Evolutionary conservation across 768 basidiomycete genomes (phyloP).

Genomic region (Termitomyces eurrhizus): DNA sequence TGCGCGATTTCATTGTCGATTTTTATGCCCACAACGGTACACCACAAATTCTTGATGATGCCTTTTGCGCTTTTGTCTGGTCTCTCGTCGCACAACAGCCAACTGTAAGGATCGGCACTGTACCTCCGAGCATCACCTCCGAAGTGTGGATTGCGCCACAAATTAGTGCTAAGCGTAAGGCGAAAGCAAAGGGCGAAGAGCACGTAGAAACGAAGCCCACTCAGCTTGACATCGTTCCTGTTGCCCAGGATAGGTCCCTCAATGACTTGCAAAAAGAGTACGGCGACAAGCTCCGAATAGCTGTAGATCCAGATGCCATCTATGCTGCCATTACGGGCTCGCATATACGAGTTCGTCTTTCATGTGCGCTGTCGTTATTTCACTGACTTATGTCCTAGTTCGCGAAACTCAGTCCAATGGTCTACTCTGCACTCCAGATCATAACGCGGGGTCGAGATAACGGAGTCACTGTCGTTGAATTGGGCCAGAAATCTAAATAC

Average conservation of each 20-base stretch:
- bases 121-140: conserved; percentile 53
- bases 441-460: conserved; percentile 77
- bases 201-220: conserved; percentile 37
- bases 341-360: conserved; percentile 65
- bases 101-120: conserved; percentile 68
- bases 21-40: conserved; percentile 52
- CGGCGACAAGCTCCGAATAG: conserved; percentile 66
- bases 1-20: conserved; percentile 63
- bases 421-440: conserved; percentile 79
- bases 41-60: conserved; percentile 61
- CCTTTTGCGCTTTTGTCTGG: conserved; percentile 81
- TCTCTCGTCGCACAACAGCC: conserved; percentile 72
- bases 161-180: conserved; percentile 61
- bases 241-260: conserved; percentile 52
- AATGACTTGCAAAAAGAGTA: conserved; percentile 53
- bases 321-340: conserved; percentile 83
- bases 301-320: conserved; percentile 68
- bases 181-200: conserved; percentile 52
- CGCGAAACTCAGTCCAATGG: conserved; percentile 77
- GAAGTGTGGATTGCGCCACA: conserved; percentile 82
- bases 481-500: conserved; percentile 75
- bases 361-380: not conserved
- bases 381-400: conserved; percentile 41
- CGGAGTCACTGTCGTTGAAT: conserved; percentile 74
- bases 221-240: conserved; percentile 48